Base-by-base conservation (phyloP, 176 grass and related monocot genomes). In the Poa pratensis region DNA sequence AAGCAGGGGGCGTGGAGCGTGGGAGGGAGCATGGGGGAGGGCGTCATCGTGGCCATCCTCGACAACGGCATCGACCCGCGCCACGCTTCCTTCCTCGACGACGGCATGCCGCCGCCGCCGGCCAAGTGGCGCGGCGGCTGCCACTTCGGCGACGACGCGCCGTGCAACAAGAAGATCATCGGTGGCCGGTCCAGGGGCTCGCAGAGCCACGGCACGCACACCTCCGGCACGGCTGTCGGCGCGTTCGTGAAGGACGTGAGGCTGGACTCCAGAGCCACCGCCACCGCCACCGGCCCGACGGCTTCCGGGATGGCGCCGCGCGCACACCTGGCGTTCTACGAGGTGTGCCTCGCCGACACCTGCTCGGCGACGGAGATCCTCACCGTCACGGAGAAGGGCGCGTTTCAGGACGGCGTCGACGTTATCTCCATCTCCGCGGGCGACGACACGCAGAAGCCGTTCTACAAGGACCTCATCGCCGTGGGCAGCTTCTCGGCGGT, bases 161-260 rank as follows among this genome's bases (percentile, higher is more conserved):
- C 84, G 9, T 97, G 94, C 91, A 97, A 92, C 82, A 86, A 77
- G 76, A 97, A 97, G 86, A 75, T 94, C 3, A 90, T 97, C 71
- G 91, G 87, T 15, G 94, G 91, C 42, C 71, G 27, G 50, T 84
- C 90, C 5, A 18, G 5, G 82, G 80, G 10, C 9, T 65, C 74
- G 1, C 70, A 79, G 34, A 30, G 65, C 62, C 94, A 97, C 82
- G 92, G 90, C 26, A 94, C 90, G 20, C 94, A 97, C 85, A 92
- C 85, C 5, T 84, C 94, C 4, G 90, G 94, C 86, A 92, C 90
- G 9, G 92, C 94, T 30, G 92, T 87, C 0, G 92, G 94, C 5
- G 45, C 62, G 0, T 79, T 88, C 75, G 86, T 92, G 2, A 3
- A 9, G 40, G 66, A 81, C 71, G 86, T 59, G 17, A 7, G 20